Conservation (phyloP, 1,284 basidiomycete genomes). For the Wolfiporia cocos region DNA sequence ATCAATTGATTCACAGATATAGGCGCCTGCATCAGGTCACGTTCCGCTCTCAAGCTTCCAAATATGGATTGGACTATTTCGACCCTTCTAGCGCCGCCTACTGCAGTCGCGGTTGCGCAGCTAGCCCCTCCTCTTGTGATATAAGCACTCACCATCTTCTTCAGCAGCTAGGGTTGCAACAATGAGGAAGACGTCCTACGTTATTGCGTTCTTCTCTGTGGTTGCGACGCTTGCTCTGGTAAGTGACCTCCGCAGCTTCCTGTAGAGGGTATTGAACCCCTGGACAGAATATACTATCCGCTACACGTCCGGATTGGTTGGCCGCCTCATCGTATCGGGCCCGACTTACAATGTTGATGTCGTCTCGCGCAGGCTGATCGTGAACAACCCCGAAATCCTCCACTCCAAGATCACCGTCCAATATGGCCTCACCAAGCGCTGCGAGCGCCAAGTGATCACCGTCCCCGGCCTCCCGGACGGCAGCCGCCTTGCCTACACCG, state of each 20-base stretch:
- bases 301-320: slow-evolving; percentile 60
- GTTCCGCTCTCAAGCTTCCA: too few relatives aligned
- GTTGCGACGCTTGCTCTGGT: slow-evolving; percentile 46
- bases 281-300: slow-evolving; percentile 50
- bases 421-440: slow-evolving; percentile 55
- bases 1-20: too few relatives aligned
- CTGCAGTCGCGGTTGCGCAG: too few relatives aligned
- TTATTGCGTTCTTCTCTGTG: slow-evolving; percentile 51
- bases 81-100: too few relatives aligned
- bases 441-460: slow-evolving; percentile 44
- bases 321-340: too few relatives aligned
- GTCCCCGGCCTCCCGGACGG: slow-evolving; percentile 41
- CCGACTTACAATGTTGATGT: too few relatives aligned
- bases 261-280: background rate
- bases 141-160: too few relatives aligned
- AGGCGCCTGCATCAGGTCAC: too few relatives aligned
- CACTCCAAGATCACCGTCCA: slow-evolving; percentile 41
- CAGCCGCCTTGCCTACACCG: slow-evolving; percentile 42
- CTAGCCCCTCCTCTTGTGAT: too few relatives aligned
- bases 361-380: slow-evolving; percentile 48
- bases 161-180: background rate
- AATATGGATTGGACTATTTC: too few relatives aligned
- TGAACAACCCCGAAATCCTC: slow-evolving; percentile 41
- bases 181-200: slow-evolving; percentile 65
- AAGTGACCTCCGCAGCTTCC: slow-evolving; percentile 14